phyloP scores from a whole-genome alignment of 805 yeast genomes.

The Saccharomycopsis guyanensis region DNA sequence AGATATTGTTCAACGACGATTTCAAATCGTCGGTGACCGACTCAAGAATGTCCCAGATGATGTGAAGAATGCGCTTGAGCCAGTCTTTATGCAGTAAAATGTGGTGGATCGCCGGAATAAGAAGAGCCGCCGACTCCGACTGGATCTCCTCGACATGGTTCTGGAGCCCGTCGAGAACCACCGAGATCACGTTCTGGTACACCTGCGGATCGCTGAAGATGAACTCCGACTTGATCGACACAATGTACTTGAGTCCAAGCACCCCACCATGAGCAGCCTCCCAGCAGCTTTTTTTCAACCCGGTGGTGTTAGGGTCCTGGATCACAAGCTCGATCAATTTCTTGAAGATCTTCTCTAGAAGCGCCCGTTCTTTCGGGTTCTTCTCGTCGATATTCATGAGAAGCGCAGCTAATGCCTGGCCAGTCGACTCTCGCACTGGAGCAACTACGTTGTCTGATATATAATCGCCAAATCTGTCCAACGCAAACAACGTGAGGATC shows the following conservation, averaged over 20 bases:
- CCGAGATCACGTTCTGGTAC: constrained; percentile 64
- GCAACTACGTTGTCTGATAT: constrained; percentile 97
- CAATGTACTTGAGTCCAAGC: constrained; percentile 87
- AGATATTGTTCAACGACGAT: constrained; percentile 90
- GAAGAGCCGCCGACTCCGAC: constrained; percentile 90
- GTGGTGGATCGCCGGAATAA: constrained; percentile 57
- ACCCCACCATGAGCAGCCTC: constrained; percentile 98
- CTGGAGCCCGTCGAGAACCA: constrained; percentile 82
- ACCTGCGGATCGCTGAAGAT: constrained; percentile 46
- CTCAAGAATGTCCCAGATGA: constrained; percentile 86
- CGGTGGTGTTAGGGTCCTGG: constrained; percentile 43
- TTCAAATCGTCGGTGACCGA: constrained; percentile 86
- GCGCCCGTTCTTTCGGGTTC: constrained; percentile 29
- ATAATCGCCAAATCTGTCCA: constrained; percentile 95
- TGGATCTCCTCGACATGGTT: constrained; percentile 90
- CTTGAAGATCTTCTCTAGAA: constrained; percentile 54
- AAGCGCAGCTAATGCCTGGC: constrained; percentile 88
- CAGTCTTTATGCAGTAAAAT: constrained; percentile 31
- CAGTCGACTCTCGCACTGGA: constrained; percentile 95
- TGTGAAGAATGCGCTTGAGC: constrained; percentile 33
- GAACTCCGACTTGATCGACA: constrained; percentile 80
- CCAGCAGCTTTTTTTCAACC: constrained; percentile 54
- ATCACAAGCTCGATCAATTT: constrained; percentile 62
- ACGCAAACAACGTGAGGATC: constrained; percentile 74
- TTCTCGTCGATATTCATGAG: constrained; percentile 58